Base-by-base conservation (phyloP, 805 yeast genomes). In the Sugiyamaella marilandica region DNA sequence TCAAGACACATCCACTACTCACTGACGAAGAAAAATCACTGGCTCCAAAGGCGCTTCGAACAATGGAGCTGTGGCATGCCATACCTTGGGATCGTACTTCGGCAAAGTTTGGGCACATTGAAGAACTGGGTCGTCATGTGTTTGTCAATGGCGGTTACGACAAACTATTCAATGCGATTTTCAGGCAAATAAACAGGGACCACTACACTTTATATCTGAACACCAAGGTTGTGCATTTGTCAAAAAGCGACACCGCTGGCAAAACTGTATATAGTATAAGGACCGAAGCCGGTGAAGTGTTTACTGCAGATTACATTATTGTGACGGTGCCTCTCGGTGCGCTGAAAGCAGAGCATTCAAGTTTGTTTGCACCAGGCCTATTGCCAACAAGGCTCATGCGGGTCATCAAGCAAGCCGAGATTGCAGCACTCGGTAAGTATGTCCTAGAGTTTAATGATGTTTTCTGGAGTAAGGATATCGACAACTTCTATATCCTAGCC, bases 291-390 rank as follows among this genome's bases (percentile, higher is more conserved):
- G 57, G 59, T 5, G 43, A 49, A 35, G 11, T 55, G 1, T 66
- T 72, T 33, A 56, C 58, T 2, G 74, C 82, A 31, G 82, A 85
- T 45, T 84, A 80, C 62, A 71, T 81, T 29, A 74, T 90, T 11
- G 85, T 87, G 5, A 82, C 96, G 0, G 80, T 87, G 4, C 96
- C 97, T 0, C 85, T 85, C 56, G 85, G 91, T 34, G 75, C 85
- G 2, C 69, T 89, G 35, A 79, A 78, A 52, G 60, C 79, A 2
- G 36, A 26, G 66, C 70, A 0, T 4, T 75, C 76, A 14, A 78
- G 85, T 29, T 65, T 64, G 33, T 85, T 87, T 75, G 59, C 54
- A 0, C 89, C 90, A 3, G 44, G 44, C 0, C 66, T 70, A 4
- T 66, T 86, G 11, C 87, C 88, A 0, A n/a, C 26, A 5, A 53